Evolutionary conservation across 257 asterid genomes (phyloP).

Genomic region (Petunia axillaris): DNA sequence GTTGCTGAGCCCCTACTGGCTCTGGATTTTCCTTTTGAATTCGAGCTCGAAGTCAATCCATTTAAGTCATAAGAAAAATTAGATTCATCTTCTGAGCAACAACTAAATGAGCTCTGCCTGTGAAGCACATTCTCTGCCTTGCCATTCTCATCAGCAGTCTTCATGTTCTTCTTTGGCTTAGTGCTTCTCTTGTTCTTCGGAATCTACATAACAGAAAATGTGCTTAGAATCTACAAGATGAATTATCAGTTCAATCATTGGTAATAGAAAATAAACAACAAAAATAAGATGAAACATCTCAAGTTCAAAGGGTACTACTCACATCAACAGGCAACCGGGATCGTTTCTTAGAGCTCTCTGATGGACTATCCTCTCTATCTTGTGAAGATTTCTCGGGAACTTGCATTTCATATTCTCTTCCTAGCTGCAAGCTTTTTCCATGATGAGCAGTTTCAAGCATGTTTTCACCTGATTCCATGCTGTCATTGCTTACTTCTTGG

Average conservation of each 20-base stretch:
- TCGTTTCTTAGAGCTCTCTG: slow-evolving; percentile 51
- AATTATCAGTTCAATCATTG: background rate
- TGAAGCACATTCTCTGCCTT: slow-evolving; percentile 22
- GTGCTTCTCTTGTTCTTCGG: slow-evolving; percentile 40
- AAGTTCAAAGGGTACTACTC: slow-evolving; percentile 20
- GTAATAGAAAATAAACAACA: background rate
- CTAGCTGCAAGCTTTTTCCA: slow-evolving; percentile 21
- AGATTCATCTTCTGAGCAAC: slow-evolving; percentile 58
- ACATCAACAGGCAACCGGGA: slow-evolving; percentile 35
- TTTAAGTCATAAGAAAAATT: slow-evolving; percentile 53
- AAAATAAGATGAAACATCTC: background rate
- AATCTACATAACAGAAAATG: slow-evolving; percentile 33
- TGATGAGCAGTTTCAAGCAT: slow-evolving; percentile 30
- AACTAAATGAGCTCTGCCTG: slow-evolving; percentile 45
- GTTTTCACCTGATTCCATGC: slow-evolving; percentile 35
- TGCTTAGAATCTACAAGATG: too few species aligned
- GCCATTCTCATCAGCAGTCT: slow-evolving; percentile 32
- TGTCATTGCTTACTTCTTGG: slow-evolving; percentile 47
- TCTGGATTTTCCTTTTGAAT: slow-evolving; percentile 57
- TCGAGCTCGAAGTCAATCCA: slow-evolving; percentile 38
- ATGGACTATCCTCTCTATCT: slow-evolving; percentile 28
- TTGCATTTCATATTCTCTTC: slow-evolving; percentile 27
- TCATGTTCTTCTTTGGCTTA: slow-evolving; percentile 49
- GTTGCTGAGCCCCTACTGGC: slow-evolving; percentile 73
- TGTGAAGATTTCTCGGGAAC: slow-evolving; percentile 29